These are phyloP conservation scores for Singerocomus rubriflavus DNA, from an alignment of 1,284 basidiomycete genomes.

Conservation along the genomic window DNA sequence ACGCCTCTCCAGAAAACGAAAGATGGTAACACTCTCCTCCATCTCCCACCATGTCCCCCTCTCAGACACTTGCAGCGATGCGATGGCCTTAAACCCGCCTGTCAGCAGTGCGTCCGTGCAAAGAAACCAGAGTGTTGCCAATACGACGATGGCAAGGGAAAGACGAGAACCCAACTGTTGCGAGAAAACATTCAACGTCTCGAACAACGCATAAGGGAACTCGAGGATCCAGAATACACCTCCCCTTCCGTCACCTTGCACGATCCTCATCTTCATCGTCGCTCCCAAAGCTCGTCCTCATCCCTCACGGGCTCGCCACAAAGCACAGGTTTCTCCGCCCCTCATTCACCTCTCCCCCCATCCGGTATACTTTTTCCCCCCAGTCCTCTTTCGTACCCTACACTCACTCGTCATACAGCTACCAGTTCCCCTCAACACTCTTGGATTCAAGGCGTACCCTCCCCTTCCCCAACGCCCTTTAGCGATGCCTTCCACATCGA, in stretches of 20 bases:
- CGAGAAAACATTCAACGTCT: slow-evolving; percentile 57
- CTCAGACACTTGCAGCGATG: slow-evolving; percentile 43
- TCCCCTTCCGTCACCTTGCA: slow-evolving; percentile 50
- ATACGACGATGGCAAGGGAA: slow-evolving; percentile 64
- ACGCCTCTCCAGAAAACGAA: slow-evolving; percentile 55
- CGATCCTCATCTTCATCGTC: slow-evolving; percentile 49
- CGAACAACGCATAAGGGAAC: slow-evolving; percentile 53
- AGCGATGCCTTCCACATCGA: slow-evolving; percentile 49
- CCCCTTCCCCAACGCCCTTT: slow-evolving; percentile 47
- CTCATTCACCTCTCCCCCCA: slow-evolving; percentile 57
- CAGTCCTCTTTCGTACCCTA: slow-evolving; percentile 18
- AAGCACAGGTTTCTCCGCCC: slow-evolving; percentile 53
- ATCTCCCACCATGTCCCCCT: not conserved
- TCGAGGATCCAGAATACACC: slow-evolving; percentile 58
- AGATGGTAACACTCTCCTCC: slow-evolving; percentile 57
- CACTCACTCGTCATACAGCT: slow-evolving; percentile 17
- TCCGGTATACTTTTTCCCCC: slow-evolving; percentile 41
- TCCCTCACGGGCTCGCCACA: slow-evolving; percentile 58
- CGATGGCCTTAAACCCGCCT: slow-evolving; percentile 56
- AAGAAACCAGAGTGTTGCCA: slow-evolving; percentile 58
- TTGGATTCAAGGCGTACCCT: slow-evolving; percentile 38
- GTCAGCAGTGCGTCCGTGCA: slow-evolving; percentile 58
- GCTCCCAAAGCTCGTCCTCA: slow-evolving; percentile 61
- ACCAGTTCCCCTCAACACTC: slow-evolving; percentile 29
- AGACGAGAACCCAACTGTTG: slow-evolving; percentile 59